Evolutionary conservation across 2,329 filamentous ascomycete species (phyloP).

Genomic region (Colletotrichum lupini): DNA sequence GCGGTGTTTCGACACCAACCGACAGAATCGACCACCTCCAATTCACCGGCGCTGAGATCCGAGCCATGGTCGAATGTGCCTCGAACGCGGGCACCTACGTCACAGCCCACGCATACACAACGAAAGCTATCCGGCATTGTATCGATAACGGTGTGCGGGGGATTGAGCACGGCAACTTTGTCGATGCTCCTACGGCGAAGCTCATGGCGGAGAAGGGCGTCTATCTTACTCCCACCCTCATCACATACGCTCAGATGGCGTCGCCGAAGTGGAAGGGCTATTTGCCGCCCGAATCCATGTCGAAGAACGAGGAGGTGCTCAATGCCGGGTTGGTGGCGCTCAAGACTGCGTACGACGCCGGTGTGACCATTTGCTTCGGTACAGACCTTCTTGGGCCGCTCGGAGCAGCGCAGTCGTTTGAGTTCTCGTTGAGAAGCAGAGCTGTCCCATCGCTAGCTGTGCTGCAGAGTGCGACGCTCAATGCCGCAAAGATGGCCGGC

Average conservation of each 20-base stretch:
- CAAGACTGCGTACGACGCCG: slow-evolving; percentile 60
- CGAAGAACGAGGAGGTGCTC: slow-evolving; percentile 63
- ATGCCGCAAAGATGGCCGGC: slow-evolving; percentile 60
- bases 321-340: slow-evolving; percentile 57
- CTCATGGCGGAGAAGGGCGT: slow-evolving; percentile 61
- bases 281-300: slow-evolving; percentile 54
- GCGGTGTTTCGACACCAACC: slow-evolving; percentile 67
- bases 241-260: slow-evolving; percentile 62
- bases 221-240: slow-evolving; percentile 65
- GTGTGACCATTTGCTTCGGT: slow-evolving; percentile 67
- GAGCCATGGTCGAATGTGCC: slow-evolving; percentile 63
- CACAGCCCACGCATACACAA: slow-evolving; percentile 69
- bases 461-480: slow-evolving; percentile 52
- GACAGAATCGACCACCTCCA: slow-evolving; percentile 65
- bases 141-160: slow-evolving; percentile 65
- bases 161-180: slow-evolving; percentile 61
- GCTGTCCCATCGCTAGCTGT: slow-evolving; percentile 40
- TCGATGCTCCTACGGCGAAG: slow-evolving; percentile 56
- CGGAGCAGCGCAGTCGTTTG: slow-evolving; percentile 44
- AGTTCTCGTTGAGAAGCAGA: slow-evolving; percentile 44
- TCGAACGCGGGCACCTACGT: slow-evolving; percentile 62
- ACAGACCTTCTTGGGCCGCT: slow-evolving; percentile 50
- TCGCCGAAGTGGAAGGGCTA: slow-evolving; percentile 55
- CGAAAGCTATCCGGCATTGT: slow-evolving; percentile 63
- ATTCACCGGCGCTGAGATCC: slow-evolving; percentile 67